phyloP scores from a whole-genome alignment of 1,284 basidiomycete genomes.

The Apiotrichum domesticum region DNA sequence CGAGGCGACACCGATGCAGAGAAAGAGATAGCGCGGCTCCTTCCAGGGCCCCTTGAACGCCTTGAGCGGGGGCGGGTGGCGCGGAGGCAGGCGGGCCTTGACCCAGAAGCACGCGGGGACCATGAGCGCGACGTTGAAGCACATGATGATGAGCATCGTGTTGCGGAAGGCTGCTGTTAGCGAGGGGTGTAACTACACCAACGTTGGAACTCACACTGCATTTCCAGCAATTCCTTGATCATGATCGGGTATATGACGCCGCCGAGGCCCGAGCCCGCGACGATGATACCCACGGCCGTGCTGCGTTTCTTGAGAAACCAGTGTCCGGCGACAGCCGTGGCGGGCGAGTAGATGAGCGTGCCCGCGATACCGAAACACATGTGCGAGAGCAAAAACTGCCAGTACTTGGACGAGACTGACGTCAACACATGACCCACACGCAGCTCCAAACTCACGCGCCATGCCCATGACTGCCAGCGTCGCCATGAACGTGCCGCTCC shows the following conservation, averaged over 20 bases:
- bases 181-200: not conserved
- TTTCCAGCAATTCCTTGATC: conserved; percentile 30
- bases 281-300: conserved; percentile 40
- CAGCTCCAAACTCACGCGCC: not conserved
- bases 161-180: conserved; percentile 14
- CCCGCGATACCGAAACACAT: conserved; percentile 34
- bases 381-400: conserved; percentile 41
- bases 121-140: conserved; percentile 19
- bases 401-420: conserved; percentile 41
- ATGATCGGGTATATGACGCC: conserved; percentile 44
- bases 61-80: conserved; percentile 10
- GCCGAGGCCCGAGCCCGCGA: conserved; percentile 38
- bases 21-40: conserved; percentile 27
- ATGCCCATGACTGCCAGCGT: not conserved
- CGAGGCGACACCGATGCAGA: conserved; percentile 24
- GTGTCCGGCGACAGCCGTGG: conserved; percentile 38
- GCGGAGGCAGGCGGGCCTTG: conserved; percentile 22
- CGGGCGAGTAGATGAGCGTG: conserved; percentile 35
- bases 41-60: conserved; percentile 24
- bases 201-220: conserved; percentile 21
- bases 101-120: conserved; percentile 20
- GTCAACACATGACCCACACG: not conserved
- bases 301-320: conserved; percentile 40
- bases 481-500: not conserved
- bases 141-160: conserved; percentile 23